Evolutionary conservation across 352 stramenopile genomes (phyloP), one percentile per base, ranked within the genome.

Genomic region (Globisporangium iwayamae): DNA sequence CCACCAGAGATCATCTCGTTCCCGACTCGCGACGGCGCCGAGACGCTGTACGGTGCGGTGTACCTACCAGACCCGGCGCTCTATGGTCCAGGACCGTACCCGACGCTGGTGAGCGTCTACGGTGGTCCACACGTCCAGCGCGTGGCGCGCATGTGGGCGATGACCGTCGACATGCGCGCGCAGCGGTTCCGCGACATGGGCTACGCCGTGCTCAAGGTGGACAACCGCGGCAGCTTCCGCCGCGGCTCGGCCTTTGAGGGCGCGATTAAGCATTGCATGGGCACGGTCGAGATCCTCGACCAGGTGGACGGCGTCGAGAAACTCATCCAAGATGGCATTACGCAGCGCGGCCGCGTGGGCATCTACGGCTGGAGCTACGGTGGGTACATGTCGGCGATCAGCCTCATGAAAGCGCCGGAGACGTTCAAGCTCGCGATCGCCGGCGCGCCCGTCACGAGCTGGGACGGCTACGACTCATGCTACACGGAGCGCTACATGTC

Each of bases 311-410:
- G 79, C 48, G 85, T 96, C 43, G 71, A 71, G 39, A 89, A 89
- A 70, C 76, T 98, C 47, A 74, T 96, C 16, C 50, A 77, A 10
- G 75, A 97, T 66, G 92, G 94, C 52, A 75, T 98, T 36, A 96
- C 91, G 47, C 89, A 98, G 70, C 66, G 87, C 13, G 88, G 80
- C 9, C 69, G 90, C 63, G 85, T 97, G 58, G 86, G 97, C 75
- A 98, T 99, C 69, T 99, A 98, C 73, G 97, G 97, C 52, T 99
- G 97, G 97, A 98, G 91, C 65, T 99, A 99, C 81, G 97, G 97
- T 56, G 97, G 97, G 14, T 99, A 99, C 80, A 96, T 99, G 86
- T 89, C 93, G 56, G 87, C 94, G 53, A 99, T 99, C 83, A 97
- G 91, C 66, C 81, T 99, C 38, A 96, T 97, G 78, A 97, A 98